Percentiles rank a stretch among this genome's conserved stretches.
phyloP scores from a whole-genome alignment of 345 rosid species.

The Eucalyptus fibrosa region DNA sequence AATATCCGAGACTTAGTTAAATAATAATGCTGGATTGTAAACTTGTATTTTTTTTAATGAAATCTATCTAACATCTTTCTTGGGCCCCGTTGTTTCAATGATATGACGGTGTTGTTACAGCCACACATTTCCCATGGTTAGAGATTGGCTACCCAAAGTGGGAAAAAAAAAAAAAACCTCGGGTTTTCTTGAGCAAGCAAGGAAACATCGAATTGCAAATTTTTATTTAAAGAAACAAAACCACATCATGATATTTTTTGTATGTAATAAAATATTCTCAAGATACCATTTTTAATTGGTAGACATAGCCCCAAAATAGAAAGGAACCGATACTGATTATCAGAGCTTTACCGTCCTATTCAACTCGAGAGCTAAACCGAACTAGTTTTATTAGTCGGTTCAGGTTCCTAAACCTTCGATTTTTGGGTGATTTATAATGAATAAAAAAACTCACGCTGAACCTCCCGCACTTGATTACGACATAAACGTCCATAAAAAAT shows the following conservation, averaged over 20 bases:
- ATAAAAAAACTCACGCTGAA: neutral
- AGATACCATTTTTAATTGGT: neutral
- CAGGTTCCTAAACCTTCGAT: accelerated
- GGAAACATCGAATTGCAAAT: neutral
- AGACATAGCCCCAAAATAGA: neutral
- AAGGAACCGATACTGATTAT: neutral
- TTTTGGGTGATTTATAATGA: neutral
- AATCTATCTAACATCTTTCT: neutral
- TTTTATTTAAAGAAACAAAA: neutral
- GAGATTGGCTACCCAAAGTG: neutral
- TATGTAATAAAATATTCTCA: neutral
- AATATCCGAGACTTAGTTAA: neutral
- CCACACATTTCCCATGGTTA: neutral
- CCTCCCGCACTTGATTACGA: neutral
- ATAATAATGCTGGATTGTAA: neutral
- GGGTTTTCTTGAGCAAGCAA: neutral
- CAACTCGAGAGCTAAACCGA: neutral
- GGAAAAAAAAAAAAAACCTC: neutral
- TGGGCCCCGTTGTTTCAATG: neutral
- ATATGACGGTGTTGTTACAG: neutral
- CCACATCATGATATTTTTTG: neutral
- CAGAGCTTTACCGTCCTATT: neutral
- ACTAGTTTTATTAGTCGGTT: neutral
- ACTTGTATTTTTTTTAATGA: neutral
- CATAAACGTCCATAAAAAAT: neutral